Evolutionary conservation across 495 filamentous ascomycete species (phyloP), one percentile per base, ranked within the genome.

Genomic region (Podospora anserina): DNA sequence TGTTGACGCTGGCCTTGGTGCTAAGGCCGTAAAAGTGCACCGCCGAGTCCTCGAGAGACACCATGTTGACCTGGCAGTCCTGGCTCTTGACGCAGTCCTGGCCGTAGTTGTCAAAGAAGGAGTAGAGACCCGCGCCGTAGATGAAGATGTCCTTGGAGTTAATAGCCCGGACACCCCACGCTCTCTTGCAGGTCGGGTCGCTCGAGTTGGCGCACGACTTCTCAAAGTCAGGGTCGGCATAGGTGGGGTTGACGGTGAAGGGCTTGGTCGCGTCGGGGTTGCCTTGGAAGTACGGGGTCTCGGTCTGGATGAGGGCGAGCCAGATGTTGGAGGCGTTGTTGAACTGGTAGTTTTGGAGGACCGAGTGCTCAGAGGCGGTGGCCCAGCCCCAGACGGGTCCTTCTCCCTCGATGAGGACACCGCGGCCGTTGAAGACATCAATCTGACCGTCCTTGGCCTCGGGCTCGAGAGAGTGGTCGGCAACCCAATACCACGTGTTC

Each of bases 401-500:
- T 60, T 85, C 71, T 19, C 79, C 78, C 79, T 96, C 94, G 68
- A 94, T 82, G 44, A 94, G 84, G 18, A 96, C 84, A 68, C 94
- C 94, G 68, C 94, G 91, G 58, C 93, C 94, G 74, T 92, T 97
- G 84, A 89, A 98, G 71, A 98, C 86, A 78, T 95, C 91, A 78
- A 97, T 90, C 79, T 97, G 94, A 75, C 93, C 91, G 68, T 86
- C 87, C 79, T 91, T 87, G 73, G 91, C 89, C 7, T 78, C 58
- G 4, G 88, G 85, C 76, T 97, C 94, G 55, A 98, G 89, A 69
- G 92, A 91, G 82, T 98, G 94, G 78, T 98, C 94, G 2, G 94
- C 88, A 30, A 94, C 92, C 94, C 94, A 98, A 78, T 90, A 91
- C 94, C 94, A 98, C 57, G 87, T 88, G 80, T 98, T 97, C 81